Percentiles rank a stretch among this genome's conserved stretches.
phyloP scores from a whole-genome alignment of 345 rosid genomes.

The Aquilaria malaccensis region DNA sequence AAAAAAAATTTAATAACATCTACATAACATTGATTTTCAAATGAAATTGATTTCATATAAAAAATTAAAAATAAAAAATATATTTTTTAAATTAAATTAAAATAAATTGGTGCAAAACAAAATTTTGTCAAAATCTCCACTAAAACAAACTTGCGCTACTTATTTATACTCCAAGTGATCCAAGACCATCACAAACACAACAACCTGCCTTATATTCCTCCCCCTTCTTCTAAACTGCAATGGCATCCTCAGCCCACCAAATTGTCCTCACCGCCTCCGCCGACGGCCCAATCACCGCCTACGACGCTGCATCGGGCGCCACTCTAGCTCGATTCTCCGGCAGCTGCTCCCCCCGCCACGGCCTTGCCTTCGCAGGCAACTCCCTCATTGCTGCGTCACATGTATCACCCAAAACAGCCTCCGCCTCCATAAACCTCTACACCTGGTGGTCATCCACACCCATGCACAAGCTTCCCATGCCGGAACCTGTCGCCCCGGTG shows the following conservation, averaged over 20 bases:
- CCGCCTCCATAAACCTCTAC: constrained; percentile 36
- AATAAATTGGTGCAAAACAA: too few species aligned
- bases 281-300: constrained; percentile 35
- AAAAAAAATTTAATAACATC: too few species aligned
- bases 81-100: too few species aligned
- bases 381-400: constrained; percentile 41
- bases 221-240: constrained; percentile 3
- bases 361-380: constrained; percentile 29
- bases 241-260: constrained; percentile 21
- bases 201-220: neutral
- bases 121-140: too few species aligned
- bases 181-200: neutral
- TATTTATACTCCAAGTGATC: too few species aligned
- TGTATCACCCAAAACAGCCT: constrained; percentile 25
- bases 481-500: constrained; percentile 44
- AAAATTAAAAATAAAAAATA: too few species aligned
- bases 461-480: constrained; percentile 31
- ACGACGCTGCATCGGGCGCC: constrained; percentile 25
- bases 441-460: constrained; percentile 37
- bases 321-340: constrained; percentile 24
- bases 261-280: constrained; percentile 39
- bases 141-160: too few species aligned
- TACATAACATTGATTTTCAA: too few species aligned
- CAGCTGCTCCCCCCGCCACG: constrained; percentile 38
- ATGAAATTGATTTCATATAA: too few species aligned